Conservation (phyloP, 495 filamentous ascomycete genomes). For the Aspergillus taichungensis region DNA sequence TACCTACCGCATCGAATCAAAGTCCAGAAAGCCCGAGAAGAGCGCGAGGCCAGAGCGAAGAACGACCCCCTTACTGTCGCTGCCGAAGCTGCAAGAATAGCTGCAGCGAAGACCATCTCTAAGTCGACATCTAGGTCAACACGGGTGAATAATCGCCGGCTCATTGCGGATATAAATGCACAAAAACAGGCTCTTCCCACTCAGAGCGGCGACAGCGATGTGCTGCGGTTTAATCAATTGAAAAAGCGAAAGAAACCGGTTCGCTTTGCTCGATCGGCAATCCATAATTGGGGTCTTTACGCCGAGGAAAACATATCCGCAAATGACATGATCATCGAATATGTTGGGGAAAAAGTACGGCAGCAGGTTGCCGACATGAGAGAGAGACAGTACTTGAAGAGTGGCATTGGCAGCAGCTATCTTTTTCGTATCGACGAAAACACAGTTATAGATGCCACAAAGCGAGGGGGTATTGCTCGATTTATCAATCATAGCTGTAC, state of each 20-base stretch:
- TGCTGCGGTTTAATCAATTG: conserved; percentile 94
- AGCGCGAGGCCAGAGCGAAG: conserved; percentile 71
- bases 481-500: conserved; percentile 99
- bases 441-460: conserved; percentile 95
- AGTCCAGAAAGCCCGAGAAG: conserved; percentile 80
- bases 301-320: conserved; percentile 94
- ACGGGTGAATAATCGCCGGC: conserved; percentile 87
- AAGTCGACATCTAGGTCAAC: conserved; percentile 77
- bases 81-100: conserved; percentile 61
- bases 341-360: conserved; percentile 94
- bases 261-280: conserved; percentile 93
- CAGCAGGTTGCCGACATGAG: conserved; percentile 94
- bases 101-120: conserved; percentile 67
- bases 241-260: conserved; percentile 99
- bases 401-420: conserved; percentile 94
- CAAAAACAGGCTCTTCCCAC: conserved; percentile 76
- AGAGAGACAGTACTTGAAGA: conserved; percentile 85
- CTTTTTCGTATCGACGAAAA: conserved; percentile 98
- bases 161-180: conserved; percentile 88
- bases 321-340: conserved; percentile 99
- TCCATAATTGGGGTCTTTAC: conserved; percentile 98
- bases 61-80: conserved; percentile 57
- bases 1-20: conserved; percentile 97
- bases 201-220: conserved; percentile 66
- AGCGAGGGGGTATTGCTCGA: conserved; percentile 92